Percentiles rank a stretch among this genome's conserved stretches.
phyloP scores from a whole-genome alignment of 192 early-diverging fungal species.

The Backusella psychrophila region DNA sequence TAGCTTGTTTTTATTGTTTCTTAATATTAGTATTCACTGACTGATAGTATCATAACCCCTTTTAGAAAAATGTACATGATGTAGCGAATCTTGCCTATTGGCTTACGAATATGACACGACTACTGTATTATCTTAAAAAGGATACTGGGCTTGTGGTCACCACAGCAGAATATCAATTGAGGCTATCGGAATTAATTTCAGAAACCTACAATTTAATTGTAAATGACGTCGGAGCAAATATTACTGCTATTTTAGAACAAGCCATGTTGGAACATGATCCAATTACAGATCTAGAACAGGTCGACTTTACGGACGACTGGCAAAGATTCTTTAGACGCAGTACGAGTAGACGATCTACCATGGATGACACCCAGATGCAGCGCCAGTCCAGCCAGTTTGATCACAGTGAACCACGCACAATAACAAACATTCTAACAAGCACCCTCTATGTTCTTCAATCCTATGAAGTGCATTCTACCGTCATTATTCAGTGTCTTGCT shows the following conservation, averaged over 20 bases:
- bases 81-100: conserved; percentile 63
- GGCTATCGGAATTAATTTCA: conserved; percentile 76
- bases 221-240: conserved; percentile 57
- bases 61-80: conserved; percentile 19
- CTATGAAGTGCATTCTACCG: conserved; percentile 73
- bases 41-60: neutral
- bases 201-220: conserved; percentile 66
- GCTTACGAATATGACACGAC: conserved; percentile 79
- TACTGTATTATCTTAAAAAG: conserved; percentile 86
- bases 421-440: conserved; percentile 71
- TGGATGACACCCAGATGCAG: neutral
- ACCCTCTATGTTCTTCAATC: conserved; percentile 66
- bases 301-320: conserved; percentile 58
- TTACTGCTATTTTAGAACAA: conserved; percentile 61
- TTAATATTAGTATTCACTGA: neutral
- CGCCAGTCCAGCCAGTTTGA: neutral
- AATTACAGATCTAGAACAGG: conserved; percentile 66
- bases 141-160: conserved; percentile 70
- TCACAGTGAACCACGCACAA: conserved; percentile 55
- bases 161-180: conserved; percentile 71
- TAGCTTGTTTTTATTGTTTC: conserved; percentile 6
- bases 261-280: conserved; percentile 70
- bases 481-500: conserved; percentile 67
- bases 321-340: conserved; percentile 49
- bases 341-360: conserved; percentile 22